A percentile compares a stretch with the other conserved stretches of the same genome.
Conservation (phyloP, 129 eudicot species). For the Calendula officinalis region DNA sequence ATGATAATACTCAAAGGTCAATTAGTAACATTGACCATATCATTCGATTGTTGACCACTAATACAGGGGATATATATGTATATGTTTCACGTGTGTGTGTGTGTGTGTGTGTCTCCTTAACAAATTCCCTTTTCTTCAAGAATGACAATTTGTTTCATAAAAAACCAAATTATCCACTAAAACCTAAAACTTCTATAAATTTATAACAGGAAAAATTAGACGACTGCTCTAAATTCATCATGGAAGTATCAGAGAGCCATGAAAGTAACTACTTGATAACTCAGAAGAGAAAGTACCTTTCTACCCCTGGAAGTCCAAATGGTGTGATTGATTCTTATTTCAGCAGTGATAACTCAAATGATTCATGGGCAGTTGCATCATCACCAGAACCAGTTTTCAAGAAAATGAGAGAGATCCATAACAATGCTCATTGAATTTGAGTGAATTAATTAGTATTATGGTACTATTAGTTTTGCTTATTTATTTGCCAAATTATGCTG, state of each 20-base stretch:
- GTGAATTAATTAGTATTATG: slow-evolving; percentile 3
- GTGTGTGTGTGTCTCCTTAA: too few relatives aligned
- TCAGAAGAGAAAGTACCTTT: slow-evolving; percentile 53
- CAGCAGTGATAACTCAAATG: slow-evolving; percentile 60
- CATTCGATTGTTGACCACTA: background rate
- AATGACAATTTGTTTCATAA: too few relatives aligned
- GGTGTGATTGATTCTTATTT: slow-evolving; percentile 69
- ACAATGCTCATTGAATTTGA: slow-evolving; percentile 35
- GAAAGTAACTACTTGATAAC: slow-evolving; percentile 22
- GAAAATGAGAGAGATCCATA: slow-evolving; percentile 60
- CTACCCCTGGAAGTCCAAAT: slow-evolving; percentile 62
- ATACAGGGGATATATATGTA: too few relatives aligned
- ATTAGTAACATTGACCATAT: background rate
- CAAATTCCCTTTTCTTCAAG: too few relatives aligned
- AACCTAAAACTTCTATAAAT: slow-evolving; percentile 20
- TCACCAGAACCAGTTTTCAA: slow-evolving; percentile 65
- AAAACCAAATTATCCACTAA: background rate
- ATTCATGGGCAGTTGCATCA: slow-evolving; percentile 61
- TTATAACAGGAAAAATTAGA: slow-evolving; percentile 58
- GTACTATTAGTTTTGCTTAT: slow-evolving; percentile 29
- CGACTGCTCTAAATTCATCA: slow-evolving; percentile 52
- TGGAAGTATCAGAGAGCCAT: slow-evolving; percentile 36
- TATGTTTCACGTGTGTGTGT: too few relatives aligned
- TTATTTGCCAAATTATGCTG: slow-evolving; percentile 28
- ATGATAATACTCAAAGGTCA: background rate